phyloP scores from a whole-genome alignment of 2,329 filamentous ascomycete genomes.

The Calonectria henricotiae region DNA sequence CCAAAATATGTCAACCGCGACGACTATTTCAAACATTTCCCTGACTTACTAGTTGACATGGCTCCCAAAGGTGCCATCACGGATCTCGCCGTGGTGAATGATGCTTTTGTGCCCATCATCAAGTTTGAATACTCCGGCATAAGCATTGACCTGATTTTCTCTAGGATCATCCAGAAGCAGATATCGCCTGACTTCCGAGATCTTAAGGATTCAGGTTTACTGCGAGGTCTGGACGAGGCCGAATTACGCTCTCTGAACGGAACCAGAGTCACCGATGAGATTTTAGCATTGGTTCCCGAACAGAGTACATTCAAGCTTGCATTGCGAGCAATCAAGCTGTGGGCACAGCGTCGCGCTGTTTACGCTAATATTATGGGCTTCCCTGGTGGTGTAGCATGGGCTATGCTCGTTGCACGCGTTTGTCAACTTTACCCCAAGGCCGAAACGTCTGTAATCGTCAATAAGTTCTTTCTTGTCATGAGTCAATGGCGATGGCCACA shows the following conservation, averaged over 20 bases:
- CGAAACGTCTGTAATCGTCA: constrained; percentile 88
- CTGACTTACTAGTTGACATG: constrained; percentile 83
- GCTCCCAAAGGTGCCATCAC: constrained; percentile 85
- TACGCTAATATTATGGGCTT: constrained; percentile 98
- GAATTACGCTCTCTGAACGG: constrained; percentile 94
- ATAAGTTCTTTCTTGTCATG: constrained; percentile 96
- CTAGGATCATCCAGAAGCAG: constrained; percentile 80
- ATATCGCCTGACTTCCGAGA: constrained; percentile 78
- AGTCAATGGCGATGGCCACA: constrained; percentile 94
- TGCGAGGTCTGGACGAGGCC: constrained; percentile 88
- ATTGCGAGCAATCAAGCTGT: constrained; percentile 93
- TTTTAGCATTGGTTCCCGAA: constrained; percentile 90
- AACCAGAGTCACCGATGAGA: constrained; percentile 94
- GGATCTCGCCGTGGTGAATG: constrained; percentile 87
- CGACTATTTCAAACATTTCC: constrained; percentile 94
- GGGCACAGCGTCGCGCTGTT: constrained; percentile 92
- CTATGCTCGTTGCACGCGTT: constrained; percentile 95
- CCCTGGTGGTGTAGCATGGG: constrained; percentile 97
- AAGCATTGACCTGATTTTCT: constrained; percentile 95
- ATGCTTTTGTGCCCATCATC: constrained; percentile 97
- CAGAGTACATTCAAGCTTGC: constrained; percentile 91
- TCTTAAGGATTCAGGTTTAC: constrained; percentile 85
- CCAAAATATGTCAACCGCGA: constrained; percentile 91
- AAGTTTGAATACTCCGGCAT: constrained; percentile 94
- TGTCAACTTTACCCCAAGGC: constrained; percentile 97